Conservation (phyloP, 768 basidiomycete species). For the Suillus hirtellus region DNA sequence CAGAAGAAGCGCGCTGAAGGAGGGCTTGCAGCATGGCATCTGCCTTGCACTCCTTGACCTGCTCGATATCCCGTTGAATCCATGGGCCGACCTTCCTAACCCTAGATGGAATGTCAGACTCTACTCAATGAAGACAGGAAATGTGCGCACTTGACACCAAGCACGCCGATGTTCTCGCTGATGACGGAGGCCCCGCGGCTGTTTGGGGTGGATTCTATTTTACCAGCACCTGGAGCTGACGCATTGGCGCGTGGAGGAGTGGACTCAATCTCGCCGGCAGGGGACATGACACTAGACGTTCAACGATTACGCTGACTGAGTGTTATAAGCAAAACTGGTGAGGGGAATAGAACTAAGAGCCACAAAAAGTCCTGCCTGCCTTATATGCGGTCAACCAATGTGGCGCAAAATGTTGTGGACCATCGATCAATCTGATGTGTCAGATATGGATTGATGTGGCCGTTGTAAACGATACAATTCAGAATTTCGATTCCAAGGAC, state of each 20-base stretch:
- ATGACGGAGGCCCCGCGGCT: background rate
- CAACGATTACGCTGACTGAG: background rate
- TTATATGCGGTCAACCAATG: background rate
- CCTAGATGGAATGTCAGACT: background rate
- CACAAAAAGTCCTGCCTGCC: background rate
- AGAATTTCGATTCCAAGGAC: background rate
- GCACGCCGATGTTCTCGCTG: background rate
- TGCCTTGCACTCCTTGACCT: background rate
- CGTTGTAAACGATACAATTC: background rate
- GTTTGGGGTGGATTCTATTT: background rate
- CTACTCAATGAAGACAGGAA: background rate
- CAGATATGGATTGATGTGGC: background rate
- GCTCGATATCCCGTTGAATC: background rate
- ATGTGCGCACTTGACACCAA: background rate
- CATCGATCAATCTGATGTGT: background rate
- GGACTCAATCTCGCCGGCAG: background rate
- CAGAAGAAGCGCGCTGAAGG: background rate
- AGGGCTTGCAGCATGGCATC: background rate
- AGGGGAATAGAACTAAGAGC: too few species aligned
- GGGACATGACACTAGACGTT: background rate
- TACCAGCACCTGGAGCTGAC: background rate
- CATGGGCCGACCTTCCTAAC: background rate
- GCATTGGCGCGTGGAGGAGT: background rate
- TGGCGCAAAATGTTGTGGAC: background rate
- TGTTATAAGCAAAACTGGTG: background rate